A percentile compares a stretch with the other conserved stretches of the same genome.
Evolutionary conservation across 1,284 basidiomycete genomes (phyloP).

Genomic region (Boletellus sp.): DNA sequence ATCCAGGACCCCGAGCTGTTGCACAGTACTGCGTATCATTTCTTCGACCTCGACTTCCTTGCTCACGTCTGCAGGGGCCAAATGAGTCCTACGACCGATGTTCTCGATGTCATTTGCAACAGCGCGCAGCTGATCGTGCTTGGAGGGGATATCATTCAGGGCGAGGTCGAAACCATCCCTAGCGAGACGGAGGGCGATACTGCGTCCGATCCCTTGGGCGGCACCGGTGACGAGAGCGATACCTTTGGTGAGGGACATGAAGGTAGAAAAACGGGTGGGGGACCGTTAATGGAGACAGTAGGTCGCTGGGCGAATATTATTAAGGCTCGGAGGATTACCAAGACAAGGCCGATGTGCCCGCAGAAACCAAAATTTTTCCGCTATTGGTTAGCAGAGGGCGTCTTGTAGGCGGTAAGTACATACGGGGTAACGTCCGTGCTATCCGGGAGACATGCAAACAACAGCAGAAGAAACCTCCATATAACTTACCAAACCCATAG

Average conservation of each 20-base stretch:
- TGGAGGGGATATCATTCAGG: slow-evolving; percentile 6
- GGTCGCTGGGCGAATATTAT: too few relatives aligned
- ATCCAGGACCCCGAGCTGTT: slow-evolving; percentile 5
- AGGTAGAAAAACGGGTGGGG: too few relatives aligned
- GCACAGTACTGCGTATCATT: neutral
- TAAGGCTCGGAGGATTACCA: too few relatives aligned
- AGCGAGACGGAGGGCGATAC: slow-evolving; percentile 8
- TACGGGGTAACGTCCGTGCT: too few relatives aligned
- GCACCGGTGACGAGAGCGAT: slow-evolving; percentile 9
- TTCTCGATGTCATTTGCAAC: slow-evolving; percentile 5
- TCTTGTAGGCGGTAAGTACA: too few relatives aligned
- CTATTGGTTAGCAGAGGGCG: too few relatives aligned
- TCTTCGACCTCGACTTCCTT: slow-evolving; percentile 5
- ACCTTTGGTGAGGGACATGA: slow-evolving; percentile 2
- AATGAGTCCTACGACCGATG: slow-evolving; percentile 1
- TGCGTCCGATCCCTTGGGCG: slow-evolving; percentile 5
- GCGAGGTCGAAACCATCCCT: slow-evolving; percentile 10
- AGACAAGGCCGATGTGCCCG: too few relatives aligned
- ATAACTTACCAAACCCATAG: too few relatives aligned
- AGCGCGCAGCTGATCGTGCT: slow-evolving; percentile 1
- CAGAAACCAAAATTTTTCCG: too few relatives aligned
- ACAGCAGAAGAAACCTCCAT: too few relatives aligned
- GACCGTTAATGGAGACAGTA: too few relatives aligned
- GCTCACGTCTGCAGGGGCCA: slow-evolving; percentile 8
- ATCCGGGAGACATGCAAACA: too few relatives aligned